phyloP scores from a whole-genome alignment of 306 rosid genomes.

The Abrus pulchellus region DNA sequence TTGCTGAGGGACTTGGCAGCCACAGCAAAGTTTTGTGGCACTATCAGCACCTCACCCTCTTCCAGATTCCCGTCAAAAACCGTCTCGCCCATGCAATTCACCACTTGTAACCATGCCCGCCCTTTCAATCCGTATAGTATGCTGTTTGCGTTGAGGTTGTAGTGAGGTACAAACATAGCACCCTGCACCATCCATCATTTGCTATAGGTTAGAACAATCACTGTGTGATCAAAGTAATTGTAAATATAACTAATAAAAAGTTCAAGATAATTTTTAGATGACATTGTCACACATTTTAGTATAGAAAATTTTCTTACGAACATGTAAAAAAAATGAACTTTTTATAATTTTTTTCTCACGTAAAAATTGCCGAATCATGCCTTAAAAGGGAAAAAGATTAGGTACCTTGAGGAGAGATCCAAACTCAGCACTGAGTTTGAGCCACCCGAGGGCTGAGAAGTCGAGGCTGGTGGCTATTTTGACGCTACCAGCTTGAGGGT shows the following conservation, averaged over 20 bases:
- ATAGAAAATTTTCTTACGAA: no score
- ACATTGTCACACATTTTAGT: no score
- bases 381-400: no score
- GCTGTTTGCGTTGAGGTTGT: conserved; percentile 68
- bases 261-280: no score
- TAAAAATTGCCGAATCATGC: no score
- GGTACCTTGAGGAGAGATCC: conserved; percentile 52
- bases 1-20: conserved; percentile 52
- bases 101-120: conserved; percentile 61
- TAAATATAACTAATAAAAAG: no score
- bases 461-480: conserved; percentile 51
- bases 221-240: no score
- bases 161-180: conserved; percentile 66
- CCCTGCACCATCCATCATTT: conserved; percentile 47
- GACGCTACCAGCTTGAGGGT: conserved; percentile 57
- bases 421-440: conserved; percentile 58
- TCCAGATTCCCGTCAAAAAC: conserved; percentile 57
- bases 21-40: conserved; percentile 72
- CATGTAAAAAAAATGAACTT: no score
- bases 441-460: conserved; percentile 54
- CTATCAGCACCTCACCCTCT: conserved; percentile 52
- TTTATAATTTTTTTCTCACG: no score
- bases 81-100: conserved; percentile 60
- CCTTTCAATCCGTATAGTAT: conserved; percentile 58
- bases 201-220: no score